Percentiles rank a stretch among this genome's conserved stretches.
Conservation (phyloP, 1,284 basidiomycete genomes). For the Mycosarcoma mackinlayi region DNA sequence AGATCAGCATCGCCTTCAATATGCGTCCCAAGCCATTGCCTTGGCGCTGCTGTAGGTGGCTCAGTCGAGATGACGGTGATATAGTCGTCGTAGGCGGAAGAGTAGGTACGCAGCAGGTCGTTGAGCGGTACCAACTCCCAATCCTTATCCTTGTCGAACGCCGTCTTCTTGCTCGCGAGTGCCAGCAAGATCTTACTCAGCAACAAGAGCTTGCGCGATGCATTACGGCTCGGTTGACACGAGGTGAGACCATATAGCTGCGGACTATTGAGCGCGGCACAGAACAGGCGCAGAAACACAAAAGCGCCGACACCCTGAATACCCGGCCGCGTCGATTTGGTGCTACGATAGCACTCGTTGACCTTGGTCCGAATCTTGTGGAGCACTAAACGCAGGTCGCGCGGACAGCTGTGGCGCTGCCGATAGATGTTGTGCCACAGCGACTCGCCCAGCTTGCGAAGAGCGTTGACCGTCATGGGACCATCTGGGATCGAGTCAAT, state of each 20-base stretch:
- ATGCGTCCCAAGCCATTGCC: constrained; percentile 25
- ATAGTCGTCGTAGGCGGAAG: constrained; percentile 59
- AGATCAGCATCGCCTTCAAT: constrained; percentile 50
- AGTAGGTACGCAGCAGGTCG: constrained; percentile 50
- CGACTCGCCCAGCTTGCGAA: constrained; percentile 45
- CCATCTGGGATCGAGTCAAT: constrained; percentile 38
- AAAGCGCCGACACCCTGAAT: constrained; percentile 62
- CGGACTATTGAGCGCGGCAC: constrained; percentile 59
- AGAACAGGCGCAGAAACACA: constrained; percentile 61
- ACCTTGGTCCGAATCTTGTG: constrained; percentile 53
- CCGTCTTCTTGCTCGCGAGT: constrained; percentile 53
- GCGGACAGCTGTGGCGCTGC: constrained; percentile 56
- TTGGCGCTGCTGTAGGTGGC: constrained; percentile 30
- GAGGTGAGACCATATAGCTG: constrained; percentile 58
- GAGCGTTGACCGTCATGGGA: constrained; percentile 27
- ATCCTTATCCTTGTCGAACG: constrained; percentile 59
- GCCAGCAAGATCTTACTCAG: constrained; percentile 58
- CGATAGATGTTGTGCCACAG: constrained; percentile 61
- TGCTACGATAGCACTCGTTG: constrained; percentile 43
- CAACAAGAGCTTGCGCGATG: constrained; percentile 43
- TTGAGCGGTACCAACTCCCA: constrained; percentile 50
- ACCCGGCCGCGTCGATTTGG: constrained; percentile 48
- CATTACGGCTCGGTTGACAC: constrained; percentile 28
- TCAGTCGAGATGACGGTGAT: constrained; percentile 58
- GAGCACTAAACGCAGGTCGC: constrained; percentile 53